Conservation (phyloP, 208 protist species). For the Novymonas esmeraldas region DNA sequence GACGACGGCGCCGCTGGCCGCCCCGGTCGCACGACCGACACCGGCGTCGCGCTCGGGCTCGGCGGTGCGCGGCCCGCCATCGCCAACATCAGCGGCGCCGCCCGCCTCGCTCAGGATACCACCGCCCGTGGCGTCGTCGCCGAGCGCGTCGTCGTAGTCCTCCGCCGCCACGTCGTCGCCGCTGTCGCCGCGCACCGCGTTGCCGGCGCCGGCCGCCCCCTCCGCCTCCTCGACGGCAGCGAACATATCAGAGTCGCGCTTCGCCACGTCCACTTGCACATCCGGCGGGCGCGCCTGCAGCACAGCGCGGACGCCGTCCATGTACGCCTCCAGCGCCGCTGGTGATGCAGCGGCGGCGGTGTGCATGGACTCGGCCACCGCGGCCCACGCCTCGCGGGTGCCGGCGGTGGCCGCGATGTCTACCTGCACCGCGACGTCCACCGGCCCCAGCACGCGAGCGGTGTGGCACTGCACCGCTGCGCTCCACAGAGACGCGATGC, state of each 20-base stretch:
- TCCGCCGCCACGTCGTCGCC: conserved; percentile 19
- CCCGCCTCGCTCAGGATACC: conserved; percentile 20
- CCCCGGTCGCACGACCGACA: neutral
- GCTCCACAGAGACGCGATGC: conserved; percentile 22
- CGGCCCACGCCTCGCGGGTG: conserved; percentile 39
- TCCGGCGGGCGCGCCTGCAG: conserved; percentile 29
- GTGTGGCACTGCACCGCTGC: conserved; percentile 2
- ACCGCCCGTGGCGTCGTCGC: conserved; percentile 7
- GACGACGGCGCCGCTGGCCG: conserved; percentile 10
- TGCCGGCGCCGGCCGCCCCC: conserved; percentile 6
- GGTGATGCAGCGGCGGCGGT: conserved; percentile 6
- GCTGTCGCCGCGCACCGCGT: conserved; percentile 25
- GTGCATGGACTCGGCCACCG: conserved; percentile 27
- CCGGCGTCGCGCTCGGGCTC: neutral
- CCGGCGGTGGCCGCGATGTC: conserved; percentile 37
- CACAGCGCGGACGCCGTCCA: conserved; percentile 11
- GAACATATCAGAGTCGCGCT: conserved; percentile 13
- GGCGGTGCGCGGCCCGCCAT: neutral
- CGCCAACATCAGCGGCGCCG: neutral
- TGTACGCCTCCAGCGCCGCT: conserved; percentile 6
- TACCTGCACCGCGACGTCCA: conserved; percentile 38
- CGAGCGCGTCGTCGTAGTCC: conserved; percentile 19
- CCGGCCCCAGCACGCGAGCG: conserved; percentile 12
- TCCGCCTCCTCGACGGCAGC: conserved; percentile 1
- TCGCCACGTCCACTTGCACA: conserved; percentile 14